phyloP scores from a whole-genome alignment of 2,329 filamentous ascomycete genomes.

The Botryotinia narcissicola region DNA sequence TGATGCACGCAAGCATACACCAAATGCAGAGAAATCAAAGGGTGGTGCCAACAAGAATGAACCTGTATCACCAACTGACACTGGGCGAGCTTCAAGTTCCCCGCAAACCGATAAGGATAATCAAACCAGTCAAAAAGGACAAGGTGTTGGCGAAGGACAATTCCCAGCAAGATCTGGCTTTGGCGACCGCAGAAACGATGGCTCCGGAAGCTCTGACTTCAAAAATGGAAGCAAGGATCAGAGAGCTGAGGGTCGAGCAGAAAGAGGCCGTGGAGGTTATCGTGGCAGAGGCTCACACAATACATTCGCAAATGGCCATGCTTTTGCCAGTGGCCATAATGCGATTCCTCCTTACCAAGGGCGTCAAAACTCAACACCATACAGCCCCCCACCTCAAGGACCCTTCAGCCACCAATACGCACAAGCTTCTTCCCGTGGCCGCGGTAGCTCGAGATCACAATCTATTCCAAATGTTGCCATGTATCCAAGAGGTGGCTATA shows the following conservation, averaged over 20 bases:
- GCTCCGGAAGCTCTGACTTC: slow-evolving; percentile 23
- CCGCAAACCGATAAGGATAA: slow-evolving; percentile 37
- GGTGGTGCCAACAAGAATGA: slow-evolving; percentile 30
- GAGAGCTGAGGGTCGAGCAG: slow-evolving; percentile 42
- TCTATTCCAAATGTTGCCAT: slow-evolving; percentile 56
- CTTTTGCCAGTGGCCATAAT: slow-evolving; percentile 43
- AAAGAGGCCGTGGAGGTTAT: slow-evolving; percentile 45
- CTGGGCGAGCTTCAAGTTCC: slow-evolving; percentile 37
- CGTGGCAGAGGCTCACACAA: slow-evolving; percentile 45
- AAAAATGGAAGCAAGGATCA: slow-evolving; percentile 33
- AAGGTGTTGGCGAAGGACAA: slow-evolving; percentile 29
- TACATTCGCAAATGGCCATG: slow-evolving; percentile 38
- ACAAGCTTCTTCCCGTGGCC: slow-evolving; percentile 41
- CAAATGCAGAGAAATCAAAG: slow-evolving; percentile 33
- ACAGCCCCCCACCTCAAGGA: slow-evolving; percentile 41
- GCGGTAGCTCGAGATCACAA: slow-evolving; percentile 56
- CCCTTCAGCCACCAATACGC: slow-evolving; percentile 38
- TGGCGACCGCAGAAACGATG: slow-evolving; percentile 37
- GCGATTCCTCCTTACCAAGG: slow-evolving; percentile 33
- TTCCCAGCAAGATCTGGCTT: slow-evolving; percentile 28
- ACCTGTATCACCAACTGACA: slow-evolving; percentile 30
- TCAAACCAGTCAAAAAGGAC: slow-evolving; percentile 25
- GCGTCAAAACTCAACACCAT: slow-evolving; percentile 35
- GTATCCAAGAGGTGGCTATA: slow-evolving; percentile 45
- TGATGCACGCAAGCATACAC: slow-evolving; percentile 33